These are phyloP conservation scores for Wickerhamomyces kurtzmanii DNA, from an alignment of 805 yeast genomes.

Conservation along the genomic window DNA sequence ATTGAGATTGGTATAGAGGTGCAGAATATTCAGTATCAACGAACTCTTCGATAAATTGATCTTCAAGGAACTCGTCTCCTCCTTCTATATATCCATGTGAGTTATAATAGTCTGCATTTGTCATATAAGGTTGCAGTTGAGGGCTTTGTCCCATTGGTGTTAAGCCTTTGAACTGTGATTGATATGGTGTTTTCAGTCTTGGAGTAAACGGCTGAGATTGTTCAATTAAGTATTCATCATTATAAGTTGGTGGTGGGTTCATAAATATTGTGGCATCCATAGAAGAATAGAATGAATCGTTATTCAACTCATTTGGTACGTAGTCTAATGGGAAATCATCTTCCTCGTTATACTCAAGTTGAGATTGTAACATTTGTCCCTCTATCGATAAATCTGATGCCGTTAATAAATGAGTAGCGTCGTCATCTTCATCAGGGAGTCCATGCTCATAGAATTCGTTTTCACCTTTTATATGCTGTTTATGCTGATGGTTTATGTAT, in stretches of 20 bases:
- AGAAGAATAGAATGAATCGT: no score
- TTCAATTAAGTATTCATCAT: conserved; percentile 39
- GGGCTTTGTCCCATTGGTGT: no score
- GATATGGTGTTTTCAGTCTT: conserved; percentile 9
- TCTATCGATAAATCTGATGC: no score
- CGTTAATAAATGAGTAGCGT: no score
- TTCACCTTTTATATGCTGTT: conserved; percentile 13
- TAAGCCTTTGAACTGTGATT: no score
- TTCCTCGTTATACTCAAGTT: conserved; percentile 34
- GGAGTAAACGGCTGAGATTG: conserved; percentile 37
- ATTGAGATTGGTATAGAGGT: neutral
- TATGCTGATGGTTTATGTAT: conserved; percentile 4
- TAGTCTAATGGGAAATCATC: conserved; percentile 71
- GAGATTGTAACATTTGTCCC: no score
- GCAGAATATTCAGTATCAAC: neutral
- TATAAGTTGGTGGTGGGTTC: conserved; percentile 19
- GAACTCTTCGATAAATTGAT: neutral
- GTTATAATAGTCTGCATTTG: conserved; percentile 3
- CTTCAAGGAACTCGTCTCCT: neutral
- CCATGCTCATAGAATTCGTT: conserved; percentile 3
- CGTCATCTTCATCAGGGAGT: conserved; percentile 4
- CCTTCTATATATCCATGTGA: neutral
- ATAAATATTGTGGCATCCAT: conserved; percentile 25
- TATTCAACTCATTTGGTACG: conserved; percentile 26
- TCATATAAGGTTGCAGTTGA: conserved; percentile 1